A percentile compares a stretch with the other conserved stretches of the same genome.
These are phyloP conservation scores for Kluyveromyces sp. DNA, from an alignment of 1,139 yeast genomes.

Conservation along the genomic window DNA sequence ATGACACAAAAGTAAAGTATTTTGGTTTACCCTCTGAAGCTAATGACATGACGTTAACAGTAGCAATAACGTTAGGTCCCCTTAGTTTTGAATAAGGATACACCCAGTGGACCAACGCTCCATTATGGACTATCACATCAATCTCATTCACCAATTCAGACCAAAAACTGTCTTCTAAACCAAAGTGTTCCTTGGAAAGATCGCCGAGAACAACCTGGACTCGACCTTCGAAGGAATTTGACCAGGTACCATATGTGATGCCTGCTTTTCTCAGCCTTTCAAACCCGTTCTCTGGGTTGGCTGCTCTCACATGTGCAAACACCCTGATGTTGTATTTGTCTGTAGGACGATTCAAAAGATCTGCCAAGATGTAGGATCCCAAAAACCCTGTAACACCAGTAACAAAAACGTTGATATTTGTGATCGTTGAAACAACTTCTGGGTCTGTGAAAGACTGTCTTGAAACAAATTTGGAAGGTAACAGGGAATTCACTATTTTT, in stretches of 20 bases:
- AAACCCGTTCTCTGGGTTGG: constrained; percentile 56
- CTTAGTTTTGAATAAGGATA: constrained; percentile 87
- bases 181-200: constrained; percentile 64
- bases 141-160: constrained; percentile 44
- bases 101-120: constrained; percentile 98
- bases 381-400: constrained; percentile 97
- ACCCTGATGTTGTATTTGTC: constrained; percentile 46
- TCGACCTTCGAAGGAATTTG: constrained; percentile 47
- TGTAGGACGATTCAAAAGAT: constrained; percentile 49
- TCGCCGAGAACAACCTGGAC: constrained; percentile 81
- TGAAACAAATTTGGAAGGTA: constrained; percentile 38
- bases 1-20: constrained; percentile 83
- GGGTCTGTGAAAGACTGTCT: constrained; percentile 31
- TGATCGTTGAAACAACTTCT: constrained; percentile 29
- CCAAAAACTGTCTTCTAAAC: constrained; percentile 59
- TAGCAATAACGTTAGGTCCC: constrained; percentile 88
- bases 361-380: constrained; percentile 81
- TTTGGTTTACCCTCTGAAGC: constrained; percentile 68
- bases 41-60: constrained; percentile 75
- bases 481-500: constrained; percentile 40
- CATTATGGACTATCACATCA: constrained; percentile 89
- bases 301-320: constrained; percentile 88
- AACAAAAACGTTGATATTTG: constrained; percentile 59
- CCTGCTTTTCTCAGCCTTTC: constrained; percentile 75
- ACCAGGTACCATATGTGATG: constrained; percentile 76